A percentile compares a stretch with the other conserved stretches of the same genome.
Evolutionary conservation across 345 rosid species (phyloP).

Genomic region (Hibiscus tridactylites): DNA sequence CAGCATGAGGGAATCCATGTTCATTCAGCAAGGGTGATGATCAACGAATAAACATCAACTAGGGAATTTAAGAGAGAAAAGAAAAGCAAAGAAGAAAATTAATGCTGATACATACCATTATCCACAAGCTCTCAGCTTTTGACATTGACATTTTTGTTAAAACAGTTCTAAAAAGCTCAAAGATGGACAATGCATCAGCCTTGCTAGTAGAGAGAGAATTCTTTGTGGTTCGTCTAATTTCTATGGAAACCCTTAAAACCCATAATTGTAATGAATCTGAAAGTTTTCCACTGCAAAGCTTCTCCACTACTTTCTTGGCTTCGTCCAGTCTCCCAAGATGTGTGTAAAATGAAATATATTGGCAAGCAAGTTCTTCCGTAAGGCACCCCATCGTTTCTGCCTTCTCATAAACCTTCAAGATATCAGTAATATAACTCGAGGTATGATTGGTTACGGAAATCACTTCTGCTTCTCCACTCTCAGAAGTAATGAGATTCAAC

Average conservation of each 20-base stretch:
- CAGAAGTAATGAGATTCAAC: slow-evolving; percentile 34
- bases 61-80: background rate
- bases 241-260: slow-evolving; percentile 53
- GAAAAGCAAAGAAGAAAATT: background rate
- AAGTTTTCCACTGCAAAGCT: slow-evolving; percentile 50
- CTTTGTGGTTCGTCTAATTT: slow-evolving; percentile 35
- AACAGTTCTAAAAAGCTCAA: slow-evolving; percentile 42
- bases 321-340: slow-evolving; percentile 53
- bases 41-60: background rate
- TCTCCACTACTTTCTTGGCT: slow-evolving; percentile 50
- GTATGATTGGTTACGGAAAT: slow-evolving; percentile 17
- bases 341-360: slow-evolving; percentile 54
- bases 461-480: slow-evolving; percentile 24
- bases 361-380: slow-evolving; percentile 60
- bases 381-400: slow-evolving; percentile 55
- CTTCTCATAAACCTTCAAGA: slow-evolving; percentile 47
- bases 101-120: slow-evolving; percentile 44
- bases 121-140: slow-evolving; percentile 78
- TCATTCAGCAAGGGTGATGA: background rate
- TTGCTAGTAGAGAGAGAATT: slow-evolving; percentile 28
- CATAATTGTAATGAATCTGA: slow-evolving; percentile 50
- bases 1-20: background rate
- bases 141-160: slow-evolving; percentile 41
- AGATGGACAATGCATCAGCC: slow-evolving; percentile 37
- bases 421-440: slow-evolving; percentile 32